phyloP scores from a whole-genome alignment of 176 grass and related monocot genomes.

The Dactylis glomerata region DNA sequence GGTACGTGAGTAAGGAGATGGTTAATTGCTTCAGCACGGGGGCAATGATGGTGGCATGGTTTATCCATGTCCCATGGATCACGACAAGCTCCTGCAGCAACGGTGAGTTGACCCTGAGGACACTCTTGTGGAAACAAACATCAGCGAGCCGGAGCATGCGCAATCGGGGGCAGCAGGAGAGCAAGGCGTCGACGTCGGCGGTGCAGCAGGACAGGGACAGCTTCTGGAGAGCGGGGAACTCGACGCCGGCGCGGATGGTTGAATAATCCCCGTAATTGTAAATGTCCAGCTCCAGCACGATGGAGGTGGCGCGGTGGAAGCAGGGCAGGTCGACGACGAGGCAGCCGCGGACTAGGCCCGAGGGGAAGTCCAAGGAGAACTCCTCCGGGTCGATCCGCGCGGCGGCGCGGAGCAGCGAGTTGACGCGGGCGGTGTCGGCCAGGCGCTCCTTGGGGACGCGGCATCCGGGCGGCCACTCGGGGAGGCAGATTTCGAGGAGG shows the following conservation, averaged over 20 bases:
- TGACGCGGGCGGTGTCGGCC: neutral
- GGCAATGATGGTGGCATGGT: neutral
- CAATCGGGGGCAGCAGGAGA: neutral
- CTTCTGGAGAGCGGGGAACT: neutral
- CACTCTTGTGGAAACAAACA: neutral
- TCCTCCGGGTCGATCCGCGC: neutral
- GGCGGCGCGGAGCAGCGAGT: neutral
- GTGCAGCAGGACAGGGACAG: neutral
- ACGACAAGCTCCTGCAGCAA: neutral
- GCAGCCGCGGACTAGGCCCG: neutral
- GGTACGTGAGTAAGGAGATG: neutral
- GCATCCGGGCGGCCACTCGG: too few species aligned
- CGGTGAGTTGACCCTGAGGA: neutral
- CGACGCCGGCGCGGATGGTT: neutral
- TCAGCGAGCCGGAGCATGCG: neutral
- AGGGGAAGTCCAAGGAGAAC: neutral
- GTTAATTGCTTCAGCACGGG: neutral
- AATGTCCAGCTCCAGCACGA: neutral
- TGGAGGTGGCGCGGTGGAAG: neutral
- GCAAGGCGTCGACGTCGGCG: neutral
- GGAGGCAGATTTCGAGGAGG: neutral
- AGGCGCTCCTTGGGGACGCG: neutral
- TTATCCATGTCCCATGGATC: neutral
- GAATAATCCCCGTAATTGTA: neutral
- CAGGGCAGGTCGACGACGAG: neutral